A percentile compares a stretch with the other conserved stretches of the same genome.
Evolutionary conservation across 495 filamentous ascomycete species (phyloP).

Genomic region (Neurospora sp.): DNA sequence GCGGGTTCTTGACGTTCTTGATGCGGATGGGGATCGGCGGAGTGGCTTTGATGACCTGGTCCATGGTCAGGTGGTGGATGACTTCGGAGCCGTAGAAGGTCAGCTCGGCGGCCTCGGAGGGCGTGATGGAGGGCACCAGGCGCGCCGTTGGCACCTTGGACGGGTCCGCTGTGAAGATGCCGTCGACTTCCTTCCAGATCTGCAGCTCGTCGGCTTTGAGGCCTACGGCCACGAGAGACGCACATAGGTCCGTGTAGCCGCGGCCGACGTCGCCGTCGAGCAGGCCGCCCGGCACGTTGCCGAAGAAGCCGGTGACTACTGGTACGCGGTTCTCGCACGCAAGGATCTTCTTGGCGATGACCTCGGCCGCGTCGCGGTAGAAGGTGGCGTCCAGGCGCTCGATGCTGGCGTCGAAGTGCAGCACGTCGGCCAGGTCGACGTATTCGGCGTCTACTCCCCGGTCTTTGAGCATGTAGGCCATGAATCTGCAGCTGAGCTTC

Average conservation of each 20-base stretch:
- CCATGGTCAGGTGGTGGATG: slow-evolving; percentile 97
- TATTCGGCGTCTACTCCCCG: slow-evolving; percentile 70
- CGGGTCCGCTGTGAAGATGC: slow-evolving; percentile 83
- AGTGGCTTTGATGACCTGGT: slow-evolving; percentile 85
- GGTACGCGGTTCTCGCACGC: slow-evolving; percentile 63
- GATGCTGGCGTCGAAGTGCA: slow-evolving; percentile 47
- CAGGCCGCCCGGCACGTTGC: slow-evolving; percentile 70
- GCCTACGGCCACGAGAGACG: slow-evolving; percentile 72
- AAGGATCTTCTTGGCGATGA: slow-evolving; percentile 55
- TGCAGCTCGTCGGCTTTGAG: slow-evolving; percentile 70
- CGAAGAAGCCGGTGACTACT: slow-evolving; percentile 80
- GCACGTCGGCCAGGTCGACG: slow-evolving; percentile 70
- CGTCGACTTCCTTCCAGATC: slow-evolving; percentile 90
- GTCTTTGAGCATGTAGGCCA: slow-evolving; percentile 73
- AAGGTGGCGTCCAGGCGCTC: slow-evolving; percentile 67
- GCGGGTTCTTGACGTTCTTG: slow-evolving; percentile 96
- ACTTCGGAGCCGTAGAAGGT: slow-evolving; percentile 94
- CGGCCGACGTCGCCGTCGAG: slow-evolving; percentile 69
- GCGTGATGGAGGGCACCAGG: slow-evolving; percentile 68
- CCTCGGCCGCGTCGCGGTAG: slow-evolving; percentile 58
- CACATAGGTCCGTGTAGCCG: slow-evolving; percentile 85
- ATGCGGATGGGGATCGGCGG: slow-evolving; percentile 86
- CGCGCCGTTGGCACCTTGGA: slow-evolving; percentile 78
- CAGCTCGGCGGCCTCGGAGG: slow-evolving; percentile 79
- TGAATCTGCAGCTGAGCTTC: slow-evolving; percentile 81